Conservation (phyloP, 805 yeast genomes). For the Metschnikowia arizonensis region DNA sequence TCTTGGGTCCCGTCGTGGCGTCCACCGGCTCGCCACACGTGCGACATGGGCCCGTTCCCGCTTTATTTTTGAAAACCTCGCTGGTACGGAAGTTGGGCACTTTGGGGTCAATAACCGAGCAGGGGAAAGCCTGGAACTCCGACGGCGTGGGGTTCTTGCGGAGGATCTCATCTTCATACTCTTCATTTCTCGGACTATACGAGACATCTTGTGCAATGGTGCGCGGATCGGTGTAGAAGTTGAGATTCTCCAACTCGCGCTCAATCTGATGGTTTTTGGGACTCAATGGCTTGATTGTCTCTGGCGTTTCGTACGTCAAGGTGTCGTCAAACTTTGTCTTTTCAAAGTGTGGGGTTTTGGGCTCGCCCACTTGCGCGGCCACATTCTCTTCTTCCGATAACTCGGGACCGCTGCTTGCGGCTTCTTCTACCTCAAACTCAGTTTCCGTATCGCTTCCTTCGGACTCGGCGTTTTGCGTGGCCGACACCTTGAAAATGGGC, state of each 20-base stretch:
- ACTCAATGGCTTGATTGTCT: constrained; percentile 29
- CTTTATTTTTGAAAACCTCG: constrained; percentile 26
- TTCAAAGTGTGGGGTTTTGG: constrained; percentile 10
- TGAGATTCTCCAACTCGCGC: constrained; percentile 29
- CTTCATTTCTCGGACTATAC: not conserved
- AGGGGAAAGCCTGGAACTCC: constrained; percentile 19
- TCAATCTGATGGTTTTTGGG: constrained; percentile 33
- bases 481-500: constrained; percentile 10
- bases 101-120: constrained; percentile 14
- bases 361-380: not conserved
- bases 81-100: constrained; percentile 15
- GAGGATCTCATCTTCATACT: constrained; percentile 14
- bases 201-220: not conserved
- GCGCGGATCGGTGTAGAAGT: constrained; percentile 16
- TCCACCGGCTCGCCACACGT: constrained; percentile 55
- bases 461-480: not conserved
- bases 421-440: constrained; percentile 1
- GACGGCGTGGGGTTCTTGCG: constrained; percentile 14
- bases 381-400: not conserved
- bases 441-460: constrained; percentile 9
- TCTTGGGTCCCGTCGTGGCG: constrained; percentile 38
- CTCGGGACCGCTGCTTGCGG: not conserved
- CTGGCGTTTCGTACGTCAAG: constrained; percentile 13
- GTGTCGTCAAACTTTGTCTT: constrained; percentile 3
- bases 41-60: constrained; percentile 83